Conservation (phyloP, 176 grass and related monocot species). For the Aegilops umbellulata region DNA sequence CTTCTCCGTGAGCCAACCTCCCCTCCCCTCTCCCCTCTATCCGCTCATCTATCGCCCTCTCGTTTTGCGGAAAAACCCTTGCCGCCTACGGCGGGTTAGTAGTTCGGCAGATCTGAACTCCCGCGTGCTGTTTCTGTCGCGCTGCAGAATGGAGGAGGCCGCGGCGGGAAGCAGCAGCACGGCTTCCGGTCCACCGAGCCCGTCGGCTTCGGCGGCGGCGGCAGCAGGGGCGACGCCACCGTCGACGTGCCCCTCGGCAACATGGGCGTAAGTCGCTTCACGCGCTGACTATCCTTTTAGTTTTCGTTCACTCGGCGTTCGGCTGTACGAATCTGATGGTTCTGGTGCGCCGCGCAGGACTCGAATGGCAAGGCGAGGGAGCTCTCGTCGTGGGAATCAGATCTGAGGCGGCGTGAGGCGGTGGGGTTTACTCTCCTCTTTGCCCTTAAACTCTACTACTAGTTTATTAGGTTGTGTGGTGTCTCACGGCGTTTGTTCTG, state of each 20-base stretch:
- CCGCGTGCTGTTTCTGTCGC: background rate
- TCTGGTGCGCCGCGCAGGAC: constrained; percentile 36
- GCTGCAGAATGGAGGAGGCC: constrained; percentile 56
- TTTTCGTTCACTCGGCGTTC: background rate
- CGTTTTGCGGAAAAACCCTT: background rate
- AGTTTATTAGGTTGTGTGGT: background rate
- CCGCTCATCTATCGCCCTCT: background rate
- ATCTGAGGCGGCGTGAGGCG: constrained; percentile 69
- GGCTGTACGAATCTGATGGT: constrained; percentile 4
- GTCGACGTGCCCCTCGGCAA: constrained; percentile 71
- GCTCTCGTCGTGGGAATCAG: constrained; percentile 72
- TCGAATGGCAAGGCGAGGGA: constrained; percentile 68
- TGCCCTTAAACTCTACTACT: background rate
- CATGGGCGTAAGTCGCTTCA: constrained; percentile 52
- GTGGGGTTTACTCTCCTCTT: constrained; percentile 36
- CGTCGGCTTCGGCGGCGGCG: constrained; percentile 45
- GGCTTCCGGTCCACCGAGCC: constrained; percentile 63
- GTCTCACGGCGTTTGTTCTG: constrained; percentile 17
- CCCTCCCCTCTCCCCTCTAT: background rate
- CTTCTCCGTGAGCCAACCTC: constrained; percentile 47
- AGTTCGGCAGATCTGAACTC: constrained; percentile 29
- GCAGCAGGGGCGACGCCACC: constrained; percentile 54
- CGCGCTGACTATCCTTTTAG: background rate
- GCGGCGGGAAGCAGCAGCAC: constrained; percentile 44
- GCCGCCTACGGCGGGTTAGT: background rate